Evolutionary conservation across 179 eudicot genomes (phyloP).

Genomic region (Monotropa hypopitys): DNA sequence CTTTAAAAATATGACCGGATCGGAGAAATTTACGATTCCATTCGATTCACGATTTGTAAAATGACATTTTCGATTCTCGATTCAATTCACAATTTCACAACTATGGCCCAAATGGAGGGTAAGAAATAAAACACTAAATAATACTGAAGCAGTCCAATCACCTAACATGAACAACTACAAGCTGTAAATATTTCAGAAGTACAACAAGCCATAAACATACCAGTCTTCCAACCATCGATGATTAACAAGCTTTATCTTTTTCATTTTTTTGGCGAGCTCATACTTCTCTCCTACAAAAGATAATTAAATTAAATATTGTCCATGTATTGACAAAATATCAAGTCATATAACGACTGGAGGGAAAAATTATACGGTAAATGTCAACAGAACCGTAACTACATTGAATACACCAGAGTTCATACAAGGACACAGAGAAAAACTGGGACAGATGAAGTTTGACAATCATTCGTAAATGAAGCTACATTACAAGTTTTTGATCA

Average conservation of each 20-base stretch:
- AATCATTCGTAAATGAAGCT: not conserved
- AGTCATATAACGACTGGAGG: not conserved
- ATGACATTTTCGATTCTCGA: no score
- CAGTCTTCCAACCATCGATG: constrained; percentile 81
- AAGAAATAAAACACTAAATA: not conserved
- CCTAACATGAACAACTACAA: not conserved
- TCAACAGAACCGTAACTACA: not conserved
- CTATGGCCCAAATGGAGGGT: no score
- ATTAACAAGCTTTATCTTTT: constrained; percentile 58
- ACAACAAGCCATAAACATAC: constrained; percentile 23
- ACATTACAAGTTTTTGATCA: not conserved
- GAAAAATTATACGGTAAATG: not conserved
- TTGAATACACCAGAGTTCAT: not conserved
- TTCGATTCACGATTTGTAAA: no score
- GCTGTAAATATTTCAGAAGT: not conserved
- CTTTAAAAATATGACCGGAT: no score
- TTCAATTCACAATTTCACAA: no score
- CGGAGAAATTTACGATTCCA: no score
- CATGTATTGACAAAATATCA: not conserved
- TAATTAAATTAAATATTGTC: not conserved
- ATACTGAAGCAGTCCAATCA: not conserved
- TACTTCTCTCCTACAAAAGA: constrained; percentile 69
- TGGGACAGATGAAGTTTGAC: not conserved
- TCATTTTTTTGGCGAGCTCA: constrained; percentile 53
- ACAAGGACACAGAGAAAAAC: not conserved